Evolutionary conservation across 345 rosid species (phyloP).

Genomic region (Hevea brasiliensis): DNA sequence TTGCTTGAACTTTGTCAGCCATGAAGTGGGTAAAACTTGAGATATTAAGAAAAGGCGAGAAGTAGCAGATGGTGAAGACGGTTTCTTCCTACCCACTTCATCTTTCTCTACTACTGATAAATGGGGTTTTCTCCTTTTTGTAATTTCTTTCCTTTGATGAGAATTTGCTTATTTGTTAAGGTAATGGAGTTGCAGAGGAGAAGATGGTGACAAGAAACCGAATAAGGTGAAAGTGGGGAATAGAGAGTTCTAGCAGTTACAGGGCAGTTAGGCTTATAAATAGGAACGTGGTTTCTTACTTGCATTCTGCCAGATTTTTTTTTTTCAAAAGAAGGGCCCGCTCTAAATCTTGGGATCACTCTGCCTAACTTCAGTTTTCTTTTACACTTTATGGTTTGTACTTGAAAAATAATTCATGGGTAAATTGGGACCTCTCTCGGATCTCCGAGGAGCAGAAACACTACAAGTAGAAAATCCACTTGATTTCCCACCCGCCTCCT

Average conservation of each 20-base stretch:
- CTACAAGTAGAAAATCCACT: too few species aligned
- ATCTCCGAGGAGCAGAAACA: slow-evolving; percentile 17
- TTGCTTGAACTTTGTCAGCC: slow-evolving; percentile 66
- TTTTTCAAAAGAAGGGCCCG: slow-evolving; percentile 57
- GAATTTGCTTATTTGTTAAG: background rate
- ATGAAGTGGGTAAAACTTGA: slow-evolving; percentile 48
- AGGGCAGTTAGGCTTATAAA: slow-evolving; percentile 51
- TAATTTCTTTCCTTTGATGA: background rate
- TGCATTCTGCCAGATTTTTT: slow-evolving; percentile 10
- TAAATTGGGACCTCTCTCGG: slow-evolving; percentile 16
- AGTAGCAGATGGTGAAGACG: slow-evolving; percentile 26
- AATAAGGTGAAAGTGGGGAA: slow-evolving; percentile 17
- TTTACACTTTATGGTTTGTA: slow-evolving; percentile 37
- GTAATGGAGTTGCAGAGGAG: slow-evolving; percentile 5
- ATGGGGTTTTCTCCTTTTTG: background rate
- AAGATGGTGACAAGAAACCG: slow-evolving; percentile 15
- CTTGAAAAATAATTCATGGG: slow-evolving; percentile 26
- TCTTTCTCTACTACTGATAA: slow-evolving; percentile 18
- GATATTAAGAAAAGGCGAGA: slow-evolving; percentile 49
- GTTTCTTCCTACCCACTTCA: slow-evolving; percentile 67
- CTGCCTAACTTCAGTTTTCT: slow-evolving; percentile 24
- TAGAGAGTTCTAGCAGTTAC: slow-evolving; percentile 38
- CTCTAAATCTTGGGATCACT: slow-evolving; percentile 56
- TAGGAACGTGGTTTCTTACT: slow-evolving; percentile 50
- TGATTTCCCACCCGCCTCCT: too few species aligned